These are phyloP conservation scores for Neofusicoccum laricinum DNA, from an alignment of 2,329 filamentous ascomycete genomes.

Conservation along the genomic window DNA sequence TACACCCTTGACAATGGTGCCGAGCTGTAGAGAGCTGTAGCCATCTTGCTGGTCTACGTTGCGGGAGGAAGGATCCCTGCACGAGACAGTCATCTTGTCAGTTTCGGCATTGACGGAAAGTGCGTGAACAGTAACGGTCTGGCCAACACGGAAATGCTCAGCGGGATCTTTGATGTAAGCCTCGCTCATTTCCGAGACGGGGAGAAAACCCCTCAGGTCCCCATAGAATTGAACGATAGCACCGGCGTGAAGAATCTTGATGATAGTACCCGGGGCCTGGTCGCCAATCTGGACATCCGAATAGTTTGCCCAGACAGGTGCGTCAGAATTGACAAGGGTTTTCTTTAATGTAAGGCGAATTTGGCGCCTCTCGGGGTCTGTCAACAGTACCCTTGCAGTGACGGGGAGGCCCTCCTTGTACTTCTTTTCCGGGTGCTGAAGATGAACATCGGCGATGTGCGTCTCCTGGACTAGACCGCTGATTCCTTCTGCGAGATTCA, in stretches of 20 bases:
- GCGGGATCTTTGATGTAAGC: constrained; percentile 86
- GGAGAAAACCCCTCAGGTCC: constrained; percentile 77
- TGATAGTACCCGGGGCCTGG: constrained; percentile 81
- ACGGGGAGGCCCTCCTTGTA: constrained; percentile 84
- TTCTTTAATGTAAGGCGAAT: constrained; percentile 92
- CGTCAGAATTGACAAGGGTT: constrained; percentile 85
- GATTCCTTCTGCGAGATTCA: constrained; percentile 83
- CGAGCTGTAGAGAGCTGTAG: constrained; percentile 69
- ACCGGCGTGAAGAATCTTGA: constrained; percentile 74
- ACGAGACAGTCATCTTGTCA: constrained; percentile 78
- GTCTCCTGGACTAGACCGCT: constrained; percentile 83
- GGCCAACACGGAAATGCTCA: constrained; percentile 84
- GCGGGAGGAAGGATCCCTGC: constrained; percentile 81
- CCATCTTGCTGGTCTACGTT: constrained; percentile 72
- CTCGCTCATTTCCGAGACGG: constrained; percentile 96
- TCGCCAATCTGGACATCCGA: constrained; percentile 70
- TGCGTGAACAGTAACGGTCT: constrained; percentile 89
- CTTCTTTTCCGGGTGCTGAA: constrained; percentile 94
- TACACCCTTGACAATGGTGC: constrained; percentile 71
- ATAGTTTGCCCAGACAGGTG: constrained; percentile 73
- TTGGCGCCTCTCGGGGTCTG: constrained; percentile 70
- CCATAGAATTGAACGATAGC: constrained; percentile 94
- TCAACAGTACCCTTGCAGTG: constrained; percentile 81
- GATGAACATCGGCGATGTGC: constrained; percentile 81
- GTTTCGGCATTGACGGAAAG: constrained; percentile 71